Base-by-base conservation (phyloP, 371 early-diverging fungal genomes). In the Entomophthora muscae region DNA sequence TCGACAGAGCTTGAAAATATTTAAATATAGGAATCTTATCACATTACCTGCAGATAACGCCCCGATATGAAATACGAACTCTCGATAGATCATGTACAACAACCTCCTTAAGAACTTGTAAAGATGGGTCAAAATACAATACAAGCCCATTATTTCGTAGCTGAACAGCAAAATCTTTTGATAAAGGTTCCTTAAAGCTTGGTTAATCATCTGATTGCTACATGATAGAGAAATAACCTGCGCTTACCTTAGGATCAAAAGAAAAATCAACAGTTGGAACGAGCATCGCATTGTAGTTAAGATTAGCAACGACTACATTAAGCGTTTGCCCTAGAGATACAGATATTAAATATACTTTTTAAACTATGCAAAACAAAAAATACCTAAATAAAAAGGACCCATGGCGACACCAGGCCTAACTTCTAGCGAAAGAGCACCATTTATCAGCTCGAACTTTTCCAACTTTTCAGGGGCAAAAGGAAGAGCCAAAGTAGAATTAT, bases 71-170 rank as follows among this genome's bases (percentile, higher is more conserved):
- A 28, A 88, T 74, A 32, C 77, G 73, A 3, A 82, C 72, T 66
- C 76, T 76, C 1, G 72, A 70, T 3, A 86, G 78, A 65, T 85
- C 83, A 61, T 76, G 78, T 22, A 85, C 75, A 61, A 81, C 82
- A 53, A 86, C 78, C 13, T 75, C 73, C 64, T 76, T 79, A 31
- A 88, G 68, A 22, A 83, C 75, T 67, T 88, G 84, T 2, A 81
- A 72, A 52, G 17, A 55, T 5, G 52, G 52, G 29, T 33, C 54
- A 17, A 69, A 68, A 28, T 54, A 42, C 22, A 52, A 24, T 32
- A 28, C 56, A 55, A 61, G 10, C 17, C 52, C 33, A 53, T 61
- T 32, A 24, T 53, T 32, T 24, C 27, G 24, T 59, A 24, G n/a
- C 17, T 55, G 27, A 26, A 57, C 12, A 0, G 22, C 28, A 22